phyloP scores from a whole-genome alignment of 805 yeast species.

The Maudiozyma bulderi region DNA sequence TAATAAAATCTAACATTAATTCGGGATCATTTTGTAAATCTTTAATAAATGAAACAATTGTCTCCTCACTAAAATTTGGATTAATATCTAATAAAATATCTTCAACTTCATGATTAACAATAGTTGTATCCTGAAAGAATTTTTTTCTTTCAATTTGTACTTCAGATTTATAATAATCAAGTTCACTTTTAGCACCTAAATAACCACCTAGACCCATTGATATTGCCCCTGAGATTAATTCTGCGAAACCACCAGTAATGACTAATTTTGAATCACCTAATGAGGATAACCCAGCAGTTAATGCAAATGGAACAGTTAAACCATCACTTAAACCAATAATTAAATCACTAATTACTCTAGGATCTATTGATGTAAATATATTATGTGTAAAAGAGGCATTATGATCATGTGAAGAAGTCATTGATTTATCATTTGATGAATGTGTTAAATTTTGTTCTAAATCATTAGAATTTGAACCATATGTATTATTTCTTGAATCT shows the following conservation, averaged over 20 bases:
- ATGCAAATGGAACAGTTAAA: slow-evolving; percentile 95
- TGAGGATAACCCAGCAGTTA: slow-evolving; percentile 90
- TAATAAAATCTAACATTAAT: slow-evolving; percentile 74
- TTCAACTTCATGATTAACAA: slow-evolving; percentile 66
- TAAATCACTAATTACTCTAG: slow-evolving; percentile 87
- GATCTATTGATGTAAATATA: slow-evolving; percentile 51
- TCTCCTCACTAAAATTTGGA: slow-evolving; percentile 49
- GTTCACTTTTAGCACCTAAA: slow-evolving; percentile 86
- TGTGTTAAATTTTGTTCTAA: slow-evolving; percentile 8
- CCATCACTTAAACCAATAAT: slow-evolving; percentile 95
- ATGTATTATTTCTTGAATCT: background rate
- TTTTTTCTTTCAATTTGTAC: slow-evolving; percentile 61
- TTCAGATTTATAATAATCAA: slow-evolving; percentile 62
- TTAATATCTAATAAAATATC: slow-evolving; percentile 69
- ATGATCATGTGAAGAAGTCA: background rate
- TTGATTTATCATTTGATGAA: background rate
- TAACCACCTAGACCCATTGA: slow-evolving; percentile 98
- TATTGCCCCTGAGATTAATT: slow-evolving; percentile 91
- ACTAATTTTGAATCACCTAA: slow-evolving; percentile 85
- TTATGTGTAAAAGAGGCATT: background rate
- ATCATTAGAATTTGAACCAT: slow-evolving; percentile 12
- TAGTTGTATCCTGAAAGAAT: slow-evolving; percentile 55
- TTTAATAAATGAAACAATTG: slow-evolving; percentile 60
- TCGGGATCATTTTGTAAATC: slow-evolving; percentile 76
- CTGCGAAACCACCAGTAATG: slow-evolving; percentile 97